phyloP scores from a whole-genome alignment of 495 filamentous ascomycete genomes.

The Penicillium coffeae region DNA sequence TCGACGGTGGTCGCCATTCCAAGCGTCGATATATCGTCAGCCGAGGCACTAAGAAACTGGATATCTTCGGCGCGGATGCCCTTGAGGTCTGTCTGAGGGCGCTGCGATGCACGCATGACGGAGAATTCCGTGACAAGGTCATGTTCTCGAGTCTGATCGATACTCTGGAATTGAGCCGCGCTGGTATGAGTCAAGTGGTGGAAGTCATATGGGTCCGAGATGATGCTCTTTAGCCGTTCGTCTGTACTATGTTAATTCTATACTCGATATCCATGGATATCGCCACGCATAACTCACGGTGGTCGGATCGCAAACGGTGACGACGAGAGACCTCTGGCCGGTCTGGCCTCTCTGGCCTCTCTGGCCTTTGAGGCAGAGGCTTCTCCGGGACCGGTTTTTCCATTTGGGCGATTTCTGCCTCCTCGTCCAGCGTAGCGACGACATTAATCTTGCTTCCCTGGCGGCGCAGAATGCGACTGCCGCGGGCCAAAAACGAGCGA shows the following conservation, averaged over 20 bases:
- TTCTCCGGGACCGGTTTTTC: slow-evolving; percentile 34
- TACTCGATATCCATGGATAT: neutral
- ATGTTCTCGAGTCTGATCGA: slow-evolving; percentile 53
- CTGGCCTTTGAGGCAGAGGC: slow-evolving; percentile 23
- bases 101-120: slow-evolving; percentile 63
- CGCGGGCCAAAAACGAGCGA: slow-evolving; percentile 43
- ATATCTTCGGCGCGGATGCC: slow-evolving; percentile 63
- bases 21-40: slow-evolving; percentile 40
- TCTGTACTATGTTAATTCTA: too few species aligned
- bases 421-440: slow-evolving; percentile 44
- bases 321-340: neutral
- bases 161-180: slow-evolving; percentile 55
- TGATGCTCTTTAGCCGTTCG: slow-evolving; percentile 47
- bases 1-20: slow-evolving; percentile 25
- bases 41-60: slow-evolving; percentile 59
- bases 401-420: slow-evolving; percentile 38
- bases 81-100: slow-evolving; percentile 54
- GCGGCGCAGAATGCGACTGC: slow-evolving; percentile 49
- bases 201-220: slow-evolving; percentile 85
- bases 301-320: slow-evolving; percentile 1
- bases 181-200: slow-evolving; percentile 80
- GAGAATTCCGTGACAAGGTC: slow-evolving; percentile 66
- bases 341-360: neutral
- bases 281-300: slow-evolving; percentile 2
- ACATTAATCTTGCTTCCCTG: slow-evolving; percentile 52